A percentile compares a stretch with the other conserved stretches of the same genome.
Evolutionary conservation across 2,329 filamentous ascomycete species (phyloP).

Genomic region (Arthroderma sp.): DNA sequence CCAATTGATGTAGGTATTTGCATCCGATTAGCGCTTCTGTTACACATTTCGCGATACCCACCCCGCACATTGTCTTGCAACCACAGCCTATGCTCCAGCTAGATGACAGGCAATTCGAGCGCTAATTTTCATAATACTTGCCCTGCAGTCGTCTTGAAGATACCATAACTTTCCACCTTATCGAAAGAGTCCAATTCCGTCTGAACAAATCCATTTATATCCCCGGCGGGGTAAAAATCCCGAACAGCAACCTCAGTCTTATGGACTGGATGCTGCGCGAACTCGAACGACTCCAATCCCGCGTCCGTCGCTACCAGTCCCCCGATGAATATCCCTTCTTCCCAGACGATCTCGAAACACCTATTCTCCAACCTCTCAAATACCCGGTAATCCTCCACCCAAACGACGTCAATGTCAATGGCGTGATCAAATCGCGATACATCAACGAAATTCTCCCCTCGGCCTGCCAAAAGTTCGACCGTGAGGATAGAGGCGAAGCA

Average conservation of each 20-base stretch:
- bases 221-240: slow-evolving; percentile 66
- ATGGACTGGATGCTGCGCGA: slow-evolving; percentile 88
- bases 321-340: slow-evolving; percentile 98
- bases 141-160: slow-evolving; percentile 73
- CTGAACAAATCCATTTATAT: slow-evolving; percentile 79
- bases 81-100: too few relatives aligned
- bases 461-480: slow-evolving; percentile 60
- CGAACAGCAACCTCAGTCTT: slow-evolving; percentile 60
- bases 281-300: slow-evolving; percentile 81
- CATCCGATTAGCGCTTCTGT: too few relatives aligned
- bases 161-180: slow-evolving; percentile 92
- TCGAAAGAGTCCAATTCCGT: slow-evolving; percentile 95
- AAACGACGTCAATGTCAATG: slow-evolving; percentile 85
- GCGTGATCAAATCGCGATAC: slow-evolving; percentile 75
- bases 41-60: too few relatives aligned
- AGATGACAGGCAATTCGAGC: too few relatives aligned
- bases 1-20: slow-evolving; percentile 63
- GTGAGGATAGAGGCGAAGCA: slow-evolving; percentile 68
- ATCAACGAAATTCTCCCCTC: slow-evolving; percentile 68
- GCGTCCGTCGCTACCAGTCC: slow-evolving; percentile 86
- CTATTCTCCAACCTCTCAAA: slow-evolving; percentile 73
- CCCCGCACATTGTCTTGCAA: too few relatives aligned
- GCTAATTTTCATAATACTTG: too few relatives aligned
- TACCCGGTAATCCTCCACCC: slow-evolving; percentile 80
- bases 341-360: slow-evolving; percentile 60